phyloP scores from a whole-genome alignment of 345 rosid species.

The Brassica juncea region DNA sequence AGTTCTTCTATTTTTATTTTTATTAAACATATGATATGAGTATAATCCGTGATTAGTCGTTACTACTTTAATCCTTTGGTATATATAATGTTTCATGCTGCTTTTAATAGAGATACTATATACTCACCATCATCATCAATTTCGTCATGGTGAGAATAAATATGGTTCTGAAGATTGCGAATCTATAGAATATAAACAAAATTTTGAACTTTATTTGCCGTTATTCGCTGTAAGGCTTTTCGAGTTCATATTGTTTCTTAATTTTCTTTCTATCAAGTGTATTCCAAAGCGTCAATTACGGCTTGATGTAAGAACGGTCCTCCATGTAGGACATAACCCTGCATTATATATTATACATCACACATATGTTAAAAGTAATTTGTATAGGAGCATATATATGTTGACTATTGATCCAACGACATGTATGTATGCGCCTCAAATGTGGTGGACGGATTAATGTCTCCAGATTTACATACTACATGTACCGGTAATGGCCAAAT shows the following conservation, averaged over 20 bases:
- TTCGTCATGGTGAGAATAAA: neutral
- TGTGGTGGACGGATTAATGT: no score
- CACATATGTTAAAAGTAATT: neutral
- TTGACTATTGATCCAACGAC: neutral
- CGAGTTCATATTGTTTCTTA: neutral
- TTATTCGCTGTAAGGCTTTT: slow-evolving; percentile 31
- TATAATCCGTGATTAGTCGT: neutral
- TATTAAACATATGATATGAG: neutral
- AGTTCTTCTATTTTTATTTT: neutral
- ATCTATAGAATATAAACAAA: slow-evolving; percentile 4
- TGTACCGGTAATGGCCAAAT: no score
- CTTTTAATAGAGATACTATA: neutral
- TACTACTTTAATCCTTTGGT: neutral
- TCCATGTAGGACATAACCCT: slow-evolving; percentile 28
- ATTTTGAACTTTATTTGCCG: slow-evolving; percentile 10
- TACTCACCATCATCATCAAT: neutral
- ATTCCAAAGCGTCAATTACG: slow-evolving; percentile 39
- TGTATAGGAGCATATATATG: neutral
- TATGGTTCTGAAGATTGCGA: neutral
- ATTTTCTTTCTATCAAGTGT: neutral
- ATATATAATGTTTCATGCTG: neutral
- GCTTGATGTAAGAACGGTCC: slow-evolving; percentile 31
- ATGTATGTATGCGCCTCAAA: neutral
- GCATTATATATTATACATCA: neutral
- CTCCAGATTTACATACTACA: no score